A percentile compares a stretch with the other conserved stretches of the same genome.
Conservation (phyloP, 2,329 filamentous ascomycete genomes). For the Diaporthe eres region DNA sequence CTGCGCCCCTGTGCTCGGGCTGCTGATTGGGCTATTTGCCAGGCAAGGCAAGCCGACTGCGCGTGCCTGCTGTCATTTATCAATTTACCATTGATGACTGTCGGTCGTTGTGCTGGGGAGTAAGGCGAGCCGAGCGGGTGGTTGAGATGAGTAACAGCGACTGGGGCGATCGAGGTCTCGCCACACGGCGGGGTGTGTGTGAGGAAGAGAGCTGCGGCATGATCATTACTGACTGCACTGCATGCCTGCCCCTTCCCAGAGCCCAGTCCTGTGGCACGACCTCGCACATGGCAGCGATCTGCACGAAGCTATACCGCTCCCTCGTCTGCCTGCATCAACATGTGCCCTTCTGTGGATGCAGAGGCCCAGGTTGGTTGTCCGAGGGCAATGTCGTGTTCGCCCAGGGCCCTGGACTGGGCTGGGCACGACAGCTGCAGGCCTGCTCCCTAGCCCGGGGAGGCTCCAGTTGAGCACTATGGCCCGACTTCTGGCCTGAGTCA, state of each 20-base stretch:
- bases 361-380: neutral
- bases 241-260: neutral
- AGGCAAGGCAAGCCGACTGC: neutral
- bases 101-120: neutral
- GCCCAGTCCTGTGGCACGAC: constrained; percentile 10
- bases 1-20: neutral
- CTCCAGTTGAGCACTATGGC: neutral
- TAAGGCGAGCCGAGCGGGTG: constrained; percentile 4
- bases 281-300: constrained; percentile 11
- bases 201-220: neutral
- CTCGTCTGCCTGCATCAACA: neutral
- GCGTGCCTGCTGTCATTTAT: constrained; percentile 24
- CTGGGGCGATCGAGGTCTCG: constrained; percentile 19
- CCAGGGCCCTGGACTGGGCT: neutral
- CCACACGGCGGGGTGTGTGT: constrained; percentile 23
- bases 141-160: constrained; percentile 28
- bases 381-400: neutral
- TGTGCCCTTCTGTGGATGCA: neutral
- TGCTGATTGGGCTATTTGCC: constrained; percentile 1
- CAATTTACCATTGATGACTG: neutral
- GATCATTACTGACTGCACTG: neutral
- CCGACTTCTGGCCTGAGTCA: neutral
- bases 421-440: constrained; percentile 7
- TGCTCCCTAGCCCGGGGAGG: neutral
- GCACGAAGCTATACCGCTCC: constrained; percentile 17